Evolutionary conservation across 306 rosid genomes (phyloP), one percentile per base, ranked within the genome.

Genomic region (Elaeagnus macrophylla): DNA sequence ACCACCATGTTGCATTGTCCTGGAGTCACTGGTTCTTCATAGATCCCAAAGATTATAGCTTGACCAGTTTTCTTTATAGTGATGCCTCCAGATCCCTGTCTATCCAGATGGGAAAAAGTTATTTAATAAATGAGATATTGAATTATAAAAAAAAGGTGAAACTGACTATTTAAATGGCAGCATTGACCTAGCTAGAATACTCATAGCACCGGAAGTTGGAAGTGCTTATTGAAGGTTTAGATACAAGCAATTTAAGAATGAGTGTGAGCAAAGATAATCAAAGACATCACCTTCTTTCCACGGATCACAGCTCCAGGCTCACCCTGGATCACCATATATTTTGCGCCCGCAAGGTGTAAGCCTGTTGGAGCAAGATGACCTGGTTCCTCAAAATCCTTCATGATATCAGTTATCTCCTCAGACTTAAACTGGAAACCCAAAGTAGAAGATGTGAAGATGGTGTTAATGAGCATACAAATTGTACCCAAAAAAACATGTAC

Each of bases 1-100:
- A 89, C 95, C 57, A 86, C 82, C 86, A 90, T 83, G 86, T 90
- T 90, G 83, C 97, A 89, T 39, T 89, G 97, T 59, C 94, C 97
- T 75, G 97, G 97, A 75, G 95, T 79, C 69, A 90, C 95, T 45
- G 95, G 97, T 70, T 90, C 97, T 19, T 89, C 95, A 51, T 89
- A 89, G 53, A 89, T 3, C 9, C 97, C 97, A 59, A 89, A 86
- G 46, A 86, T 79, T 66, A 89, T 75, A 65, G 97, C 95, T 79
- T 89, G 97, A 0, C 85, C 88, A 15, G 97, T 89, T 78, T 89
- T 89, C 95, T 86, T 86, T 60, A 89, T 72, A 49, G 95, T 86
- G 54, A 79, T 75, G 3, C 97, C 97, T 71, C 97, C 97, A 77
- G 94, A 67, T 54, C 95, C 97, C 95, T 89, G 64, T 39, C 54